Evolutionary conservation across 1,139 yeast species (phyloP), one percentile per base, ranked within the genome.

Genomic region (Pichia inconspicua): DNA sequence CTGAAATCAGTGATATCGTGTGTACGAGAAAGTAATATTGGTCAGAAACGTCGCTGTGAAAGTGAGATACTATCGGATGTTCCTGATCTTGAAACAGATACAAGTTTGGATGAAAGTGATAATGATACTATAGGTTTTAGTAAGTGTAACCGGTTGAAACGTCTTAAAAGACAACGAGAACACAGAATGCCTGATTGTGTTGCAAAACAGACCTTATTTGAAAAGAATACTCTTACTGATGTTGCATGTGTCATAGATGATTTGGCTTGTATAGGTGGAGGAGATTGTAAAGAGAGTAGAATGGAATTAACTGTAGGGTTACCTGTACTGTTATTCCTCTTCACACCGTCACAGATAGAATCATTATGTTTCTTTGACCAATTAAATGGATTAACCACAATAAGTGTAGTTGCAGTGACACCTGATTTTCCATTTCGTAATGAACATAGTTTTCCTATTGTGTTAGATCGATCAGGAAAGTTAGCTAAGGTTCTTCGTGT

Each of bases 401-500:
- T 50, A 12, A 38, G 41, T 12, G 45, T 59, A 12, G 44, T 59
- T 34, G 62, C 58, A 0, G 46, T 61, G n/a, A 57, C 63, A 1
- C 57, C 62, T n/a, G 48, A 48, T 15, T 45, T 43, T 34, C 43
- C 49, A 3, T 46, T 42, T 10, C 27, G 19, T 11, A 55, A 58
- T 30, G 32, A 35, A 1, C 43, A 47, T 28, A 27, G 44, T 2
- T 62, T 58, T 43, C 66, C 67, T 1, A 51, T 63, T 1, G 25
- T 63, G 9, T 37, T 57, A 15, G 68, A 64, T 48, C 5, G 49
- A 9, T 37, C 48, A 17, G 68, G 68, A 3, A 34, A 40, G 10
- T 44, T 59, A 34, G 58, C 73, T 2, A 58, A 61, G 25, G 58
- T 61, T 15, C 52, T 64, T 40, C 53, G 61, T 19, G 53, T 73